Evolutionary conservation across 108 stramenopile species (phyloP).

Genomic region (Nitzschia sp.): DNA sequence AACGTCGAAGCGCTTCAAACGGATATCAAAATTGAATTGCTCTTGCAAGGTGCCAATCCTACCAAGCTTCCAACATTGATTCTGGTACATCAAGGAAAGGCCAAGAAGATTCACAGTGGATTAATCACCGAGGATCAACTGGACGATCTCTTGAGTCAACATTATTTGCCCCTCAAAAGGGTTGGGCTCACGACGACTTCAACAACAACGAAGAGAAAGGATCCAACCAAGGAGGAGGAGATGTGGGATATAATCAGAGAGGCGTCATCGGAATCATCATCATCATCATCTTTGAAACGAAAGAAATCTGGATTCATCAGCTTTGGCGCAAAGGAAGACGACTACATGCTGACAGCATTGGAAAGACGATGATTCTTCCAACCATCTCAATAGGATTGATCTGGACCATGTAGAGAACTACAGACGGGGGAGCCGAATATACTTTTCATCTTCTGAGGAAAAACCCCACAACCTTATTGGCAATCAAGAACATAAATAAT

Average conservation of each 20-base stretch:
- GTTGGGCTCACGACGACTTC: not conserved
- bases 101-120: constrained; percentile 41
- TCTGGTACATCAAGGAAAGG: constrained; percentile 36
- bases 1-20: constrained; percentile 54
- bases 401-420: no score
- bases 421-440: no score
- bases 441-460: no score
- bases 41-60: constrained; percentile 56
- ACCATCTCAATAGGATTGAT: no score
- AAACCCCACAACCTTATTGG: no score
- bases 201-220: not conserved
- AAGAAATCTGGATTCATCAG: constrained; percentile 5
- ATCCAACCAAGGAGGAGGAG: no score
- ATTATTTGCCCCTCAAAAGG: constrained; percentile 22
- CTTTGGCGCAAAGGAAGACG: not conserved
- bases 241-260: not conserved
- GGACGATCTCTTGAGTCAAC: constrained; percentile 47
- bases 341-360: constrained; percentile 18
- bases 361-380: not conserved
- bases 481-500: no score
- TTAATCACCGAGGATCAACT: constrained; percentile 41
- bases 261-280: not conserved
- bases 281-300: not conserved
- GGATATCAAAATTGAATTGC: constrained; percentile 60
- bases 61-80: constrained; percentile 57